phyloP scores from a whole-genome alignment of 2,329 filamentous ascomycete genomes.

The Colletotrichum higginsianum region DNA sequence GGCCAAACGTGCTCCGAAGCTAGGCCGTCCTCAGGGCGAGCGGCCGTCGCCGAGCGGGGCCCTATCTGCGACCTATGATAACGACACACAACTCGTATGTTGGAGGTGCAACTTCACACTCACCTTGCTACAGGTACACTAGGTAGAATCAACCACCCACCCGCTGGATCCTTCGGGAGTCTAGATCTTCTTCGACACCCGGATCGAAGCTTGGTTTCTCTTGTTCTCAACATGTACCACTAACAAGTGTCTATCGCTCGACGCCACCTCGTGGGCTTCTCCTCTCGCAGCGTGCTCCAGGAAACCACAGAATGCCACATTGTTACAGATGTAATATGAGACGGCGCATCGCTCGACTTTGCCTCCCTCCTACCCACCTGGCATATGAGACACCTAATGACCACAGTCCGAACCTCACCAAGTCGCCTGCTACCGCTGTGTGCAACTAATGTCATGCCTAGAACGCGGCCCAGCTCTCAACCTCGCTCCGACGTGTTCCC shows the following conservation, averaged over 20 bases:
- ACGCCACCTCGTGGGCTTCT: not conserved
- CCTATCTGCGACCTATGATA: slow-evolving; percentile 14
- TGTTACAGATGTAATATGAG: not conserved
- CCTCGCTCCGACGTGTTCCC: not conserved
- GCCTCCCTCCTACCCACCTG: not conserved
- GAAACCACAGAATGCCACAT: not conserved
- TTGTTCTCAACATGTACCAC: not conserved
- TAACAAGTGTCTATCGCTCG: not conserved
- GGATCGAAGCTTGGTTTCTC: not conserved
- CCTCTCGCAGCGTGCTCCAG: not conserved
- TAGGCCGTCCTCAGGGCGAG: slow-evolving; percentile 22
- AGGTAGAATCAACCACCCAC: not conserved
- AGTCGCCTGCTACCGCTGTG: slow-evolving; percentile 18
- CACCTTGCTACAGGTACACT: not conserved
- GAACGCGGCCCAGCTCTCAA: slow-evolving; percentile 14
- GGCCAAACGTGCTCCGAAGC: slow-evolving; percentile 7
- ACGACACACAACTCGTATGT: slow-evolving; percentile 1
- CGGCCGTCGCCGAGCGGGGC: slow-evolving; percentile 19
- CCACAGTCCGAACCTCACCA: slow-evolving; percentile 15
- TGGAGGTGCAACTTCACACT: not conserved
- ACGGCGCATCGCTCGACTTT: not conserved
- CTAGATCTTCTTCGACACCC: not conserved
- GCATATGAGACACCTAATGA: slow-evolving; percentile 1
- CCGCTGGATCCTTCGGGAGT: not conserved
- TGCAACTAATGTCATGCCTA: slow-evolving; percentile 20